Conservation (phyloP, 805 yeast species). For the Lachancea thermotolerans region DNA sequence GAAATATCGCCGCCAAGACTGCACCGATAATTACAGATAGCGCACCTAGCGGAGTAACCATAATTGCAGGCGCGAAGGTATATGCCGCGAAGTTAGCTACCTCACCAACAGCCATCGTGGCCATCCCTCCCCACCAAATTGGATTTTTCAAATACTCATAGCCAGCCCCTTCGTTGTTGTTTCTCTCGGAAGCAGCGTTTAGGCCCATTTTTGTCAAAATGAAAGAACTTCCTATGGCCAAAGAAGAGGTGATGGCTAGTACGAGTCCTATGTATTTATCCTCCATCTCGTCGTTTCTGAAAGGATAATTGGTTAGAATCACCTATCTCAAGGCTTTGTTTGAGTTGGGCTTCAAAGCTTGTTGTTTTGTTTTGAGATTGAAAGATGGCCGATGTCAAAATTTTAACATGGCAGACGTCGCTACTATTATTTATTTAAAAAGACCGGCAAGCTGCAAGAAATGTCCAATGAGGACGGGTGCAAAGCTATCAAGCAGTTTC, state of each 20-base stretch:
- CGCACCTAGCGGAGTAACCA: conserved; percentile 91
- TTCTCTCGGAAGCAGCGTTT: conserved; percentile 55
- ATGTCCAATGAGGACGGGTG: neutral
- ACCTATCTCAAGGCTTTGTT: too few relatives aligned
- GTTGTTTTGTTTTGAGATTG: neutral
- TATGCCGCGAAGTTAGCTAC: conserved; percentile 91
- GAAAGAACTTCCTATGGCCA: conserved; percentile 87
- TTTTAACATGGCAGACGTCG: neutral
- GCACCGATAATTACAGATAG: conserved; percentile 88
- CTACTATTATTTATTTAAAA: too few relatives aligned
- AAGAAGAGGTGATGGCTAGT: conserved; percentile 76
- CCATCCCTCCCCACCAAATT: conserved; percentile 91
- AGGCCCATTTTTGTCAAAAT: conserved; percentile 86
- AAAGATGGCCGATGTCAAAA: neutral
- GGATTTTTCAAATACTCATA: conserved; percentile 75
- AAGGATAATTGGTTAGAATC: neutral
- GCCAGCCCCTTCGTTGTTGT: conserved; percentile 63
- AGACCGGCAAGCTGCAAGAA: neutral
- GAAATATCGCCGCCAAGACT: conserved; percentile 74
- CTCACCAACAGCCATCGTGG: conserved; percentile 87
- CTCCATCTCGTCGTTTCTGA: conserved; percentile 38
- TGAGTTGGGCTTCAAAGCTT: too few relatives aligned
- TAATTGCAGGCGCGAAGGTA: conserved; percentile 89
- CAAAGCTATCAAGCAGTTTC: neutral
- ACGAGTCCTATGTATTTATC: conserved; percentile 87